Evolutionary conservation across 2,329 filamentous ascomycete species (phyloP), one percentile per base, ranked within the genome.

Genomic region (Colletotrichum sp.): DNA sequence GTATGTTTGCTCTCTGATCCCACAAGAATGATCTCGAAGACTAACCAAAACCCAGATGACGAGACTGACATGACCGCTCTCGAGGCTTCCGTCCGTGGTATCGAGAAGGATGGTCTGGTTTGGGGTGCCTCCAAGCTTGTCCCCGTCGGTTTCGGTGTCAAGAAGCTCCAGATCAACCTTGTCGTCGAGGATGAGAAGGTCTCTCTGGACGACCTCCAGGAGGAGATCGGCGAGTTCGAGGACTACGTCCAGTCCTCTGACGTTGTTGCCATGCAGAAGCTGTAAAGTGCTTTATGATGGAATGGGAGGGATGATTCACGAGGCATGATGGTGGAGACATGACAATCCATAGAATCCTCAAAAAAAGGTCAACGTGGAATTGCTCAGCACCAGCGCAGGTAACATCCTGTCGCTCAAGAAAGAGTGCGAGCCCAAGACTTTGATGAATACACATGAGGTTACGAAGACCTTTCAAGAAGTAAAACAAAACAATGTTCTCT

Each of bases 141-240:
- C 68, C 87, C 96, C 80, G 93, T 99, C 82, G 96, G 96, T 83
- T 99, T 95, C 91, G 97, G 97, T 91, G 98, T 99, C 91, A 97
- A 95, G 92, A 99, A 99, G 93, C 93, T 99, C 79, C 96, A 99
- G 92, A 98, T 99, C 91, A 99, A 95, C 93, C 88, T 99, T 81
- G 96, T 99, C 82, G 90, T 99, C 79, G 97, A 99, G 91, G 97
- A 99, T 86, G 96, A 99, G 80, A 98, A 98, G 92, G 87, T 99
- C 84, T 96, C 95, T 80, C 86, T 95, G 79, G 92, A 94, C 81
- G 96, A 98, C 78, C 93, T 99, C 81, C 92, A 98, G 91, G 93
- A 95, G 85, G 83, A 94, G 90, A 98, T 99, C 82, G 78, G 85
- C 84, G 95, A 92, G 80, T 92, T 96, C 82, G 97, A 99, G 90